These are phyloP conservation scores for Naganishia albida DNA, from an alignment of 1,284 basidiomycete genomes.

Conservation along the genomic window DNA sequence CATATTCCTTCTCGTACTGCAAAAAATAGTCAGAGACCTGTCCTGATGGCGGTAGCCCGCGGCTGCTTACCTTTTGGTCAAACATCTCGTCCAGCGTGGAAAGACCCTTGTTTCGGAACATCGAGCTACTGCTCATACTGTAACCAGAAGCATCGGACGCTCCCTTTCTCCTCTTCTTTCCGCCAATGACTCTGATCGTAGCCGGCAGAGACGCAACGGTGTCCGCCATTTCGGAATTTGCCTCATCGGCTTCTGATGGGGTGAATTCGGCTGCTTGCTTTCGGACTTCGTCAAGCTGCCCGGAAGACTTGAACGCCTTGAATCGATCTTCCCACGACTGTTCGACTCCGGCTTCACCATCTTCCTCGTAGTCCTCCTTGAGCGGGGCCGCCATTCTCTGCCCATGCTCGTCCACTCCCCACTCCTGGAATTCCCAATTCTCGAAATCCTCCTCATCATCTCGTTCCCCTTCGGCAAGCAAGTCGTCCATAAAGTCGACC, in stretches of 20 bases:
- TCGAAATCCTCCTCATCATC: conserved; percentile 57
- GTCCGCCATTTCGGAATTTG: conserved; percentile 74
- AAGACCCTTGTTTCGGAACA: conserved; percentile 88
- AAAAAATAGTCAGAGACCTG: not conserved
- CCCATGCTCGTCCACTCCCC: conserved; percentile 60
- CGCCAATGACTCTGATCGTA: conserved; percentile 64
- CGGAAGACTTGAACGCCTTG: conserved; percentile 66
- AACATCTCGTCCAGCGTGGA: conserved; percentile 89
- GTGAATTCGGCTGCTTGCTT: conserved; percentile 40
- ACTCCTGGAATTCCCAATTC: conserved; percentile 42
- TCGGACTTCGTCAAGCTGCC: conserved; percentile 51
- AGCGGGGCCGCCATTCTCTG: not conserved
- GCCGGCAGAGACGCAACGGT: conserved; percentile 70
- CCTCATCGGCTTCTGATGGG: conserved; percentile 43
- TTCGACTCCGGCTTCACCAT: conserved; percentile 42
- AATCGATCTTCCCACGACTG: conserved; percentile 73
- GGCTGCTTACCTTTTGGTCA: conserved; percentile 67
- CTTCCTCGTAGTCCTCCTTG: conserved; percentile 39
- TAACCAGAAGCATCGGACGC: conserved; percentile 81
- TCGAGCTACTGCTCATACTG: conserved; percentile 95
- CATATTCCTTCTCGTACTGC: conserved; percentile 75
- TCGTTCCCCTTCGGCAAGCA: conserved; percentile 54
- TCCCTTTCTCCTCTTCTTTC: conserved; percentile 69
- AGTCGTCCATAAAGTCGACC: conserved; percentile 49
- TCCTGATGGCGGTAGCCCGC: not conserved